Base-by-base conservation (phyloP, 495 filamentous ascomycete genomes). In the Sordaria brevicollis region DNA sequence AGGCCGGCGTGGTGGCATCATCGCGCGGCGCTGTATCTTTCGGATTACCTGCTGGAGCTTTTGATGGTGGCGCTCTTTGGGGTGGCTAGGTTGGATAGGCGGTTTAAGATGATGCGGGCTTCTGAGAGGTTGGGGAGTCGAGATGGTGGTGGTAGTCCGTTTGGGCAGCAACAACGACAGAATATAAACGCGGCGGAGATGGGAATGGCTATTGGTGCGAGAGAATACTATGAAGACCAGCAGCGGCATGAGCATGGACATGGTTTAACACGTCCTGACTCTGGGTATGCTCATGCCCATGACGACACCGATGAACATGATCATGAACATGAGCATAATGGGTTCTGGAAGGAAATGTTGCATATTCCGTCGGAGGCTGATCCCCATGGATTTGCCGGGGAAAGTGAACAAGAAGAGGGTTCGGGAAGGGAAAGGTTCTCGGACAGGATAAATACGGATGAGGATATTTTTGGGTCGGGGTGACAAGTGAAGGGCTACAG, bases 21-120 rank as follows among this genome's bases (percentile, higher is more conserved):
- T 10, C 34, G 31, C 38, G 73, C 68, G 31, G 65, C 68, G 31
- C 72, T 37, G 41, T 74, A 74, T 21, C 68, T 54, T 29, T 70
- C 70, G 33, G 68, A 39, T 19, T 72, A 67, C 69, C 6, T 35
- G 21, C 5, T 72, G 13, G 73, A 70, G 70, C 21, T 70, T 33
- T 21, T 70, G 38, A 35, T 74, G 19, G 66, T 70, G 17, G 65
- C 9, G 5, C 10, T 43, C 29, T 65, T 66, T 62, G 31, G 15
- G 29, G 35, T 69, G 29, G 70, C 36, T 4, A 66, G 68, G 36
- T 9, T 68, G 7, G 41, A 43, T 33, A 21, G 25, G 1, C 29
- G 65, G 65, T 35, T 66, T 41, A 41, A 7, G 5, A 2, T 8
- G 0, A 15, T 2, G 38, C 17, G 38, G 38, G n/a, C n/a, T n/a